Conservation (phyloP, 495 filamentous ascomycete species). For the Annulohypoxylon moriforme region DNA sequence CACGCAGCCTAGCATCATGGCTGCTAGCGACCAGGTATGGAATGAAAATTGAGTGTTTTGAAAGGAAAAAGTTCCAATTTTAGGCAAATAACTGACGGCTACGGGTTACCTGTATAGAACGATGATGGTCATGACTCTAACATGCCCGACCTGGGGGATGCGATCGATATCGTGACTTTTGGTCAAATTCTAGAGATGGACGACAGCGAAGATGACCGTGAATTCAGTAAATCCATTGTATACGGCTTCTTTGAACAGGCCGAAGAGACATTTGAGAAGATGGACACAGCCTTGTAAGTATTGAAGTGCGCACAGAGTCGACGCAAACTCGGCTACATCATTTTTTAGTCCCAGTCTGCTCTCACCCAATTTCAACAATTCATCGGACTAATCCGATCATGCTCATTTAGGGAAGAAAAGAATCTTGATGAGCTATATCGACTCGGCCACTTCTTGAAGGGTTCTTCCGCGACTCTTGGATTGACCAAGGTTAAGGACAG, state of each 20-base stretch:
- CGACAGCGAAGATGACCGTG: conserved; percentile 81
- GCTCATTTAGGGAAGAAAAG: conserved; percentile 63
- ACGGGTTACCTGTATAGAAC: conserved; percentile 32
- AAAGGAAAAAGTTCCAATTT: conserved; percentile 1
- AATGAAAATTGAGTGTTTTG: conserved; percentile 14
- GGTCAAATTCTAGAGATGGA: conserved; percentile 98
- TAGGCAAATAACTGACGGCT: conserved; percentile 18
- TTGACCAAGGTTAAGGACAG: conserved; percentile 90
- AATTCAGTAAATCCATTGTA: conserved; percentile 85
- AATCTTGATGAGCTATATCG: conserved; percentile 79
- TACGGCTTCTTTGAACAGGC: conserved; percentile 94
- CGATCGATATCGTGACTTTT: conserved; percentile 83
- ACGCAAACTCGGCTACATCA: neutral
- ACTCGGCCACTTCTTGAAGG: conserved; percentile 96
- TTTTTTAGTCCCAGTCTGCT: conserved; percentile 15
- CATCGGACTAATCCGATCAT: conserved; percentile 29
- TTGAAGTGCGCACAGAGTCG: conserved; percentile 1
- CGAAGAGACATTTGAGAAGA: conserved; percentile 83
- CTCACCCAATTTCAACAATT: neutral
- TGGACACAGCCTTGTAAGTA: conserved; percentile 83
- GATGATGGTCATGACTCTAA: conserved; percentile 44
- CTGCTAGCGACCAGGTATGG: conserved; percentile 49
- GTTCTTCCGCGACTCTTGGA: conserved; percentile 96
- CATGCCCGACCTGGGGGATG: conserved; percentile 67
- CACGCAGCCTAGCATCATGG: conserved; percentile 37